These are phyloP conservation scores for Trichoderma harzianum DNA, from an alignment of 2,329 filamentous ascomycete genomes.

Conservation along the genomic window DNA sequence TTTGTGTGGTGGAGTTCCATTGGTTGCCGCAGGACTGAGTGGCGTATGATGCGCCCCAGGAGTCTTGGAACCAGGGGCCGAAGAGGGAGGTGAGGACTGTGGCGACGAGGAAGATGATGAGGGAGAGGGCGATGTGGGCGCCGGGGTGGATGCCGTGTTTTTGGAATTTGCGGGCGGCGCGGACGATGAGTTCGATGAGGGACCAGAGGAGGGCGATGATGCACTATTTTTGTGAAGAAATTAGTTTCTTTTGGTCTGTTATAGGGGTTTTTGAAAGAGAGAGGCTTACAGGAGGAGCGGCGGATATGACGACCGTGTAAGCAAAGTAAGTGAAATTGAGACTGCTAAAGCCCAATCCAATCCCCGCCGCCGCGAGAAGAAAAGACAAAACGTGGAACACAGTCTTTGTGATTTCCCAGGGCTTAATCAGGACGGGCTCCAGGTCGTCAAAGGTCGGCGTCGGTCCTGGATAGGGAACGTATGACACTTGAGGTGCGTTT, in stretches of 20 bases:
- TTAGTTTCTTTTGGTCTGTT: background rate
- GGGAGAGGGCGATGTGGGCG: conserved; percentile 41
- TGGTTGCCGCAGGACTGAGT: background rate
- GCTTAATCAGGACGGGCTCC: background rate
- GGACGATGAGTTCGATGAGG: conserved; percentile 37
- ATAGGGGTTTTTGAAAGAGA: too few relatives aligned
- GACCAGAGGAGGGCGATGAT: conserved; percentile 37
- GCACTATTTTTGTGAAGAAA: conserved; percentile 29
- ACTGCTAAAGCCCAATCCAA: background rate
- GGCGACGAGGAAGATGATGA: conserved; percentile 40
- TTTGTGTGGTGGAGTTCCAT: background rate
- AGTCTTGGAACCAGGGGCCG: conserved; percentile 16
- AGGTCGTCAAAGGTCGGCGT: background rate
- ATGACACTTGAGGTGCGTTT: background rate
- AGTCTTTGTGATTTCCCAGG: conserved; percentile 1
- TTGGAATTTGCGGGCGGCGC: conserved; percentile 29
- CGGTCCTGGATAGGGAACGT: background rate
- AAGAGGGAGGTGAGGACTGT: conserved; percentile 27
- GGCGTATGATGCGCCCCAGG: conserved; percentile 15
- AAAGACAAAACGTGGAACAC: background rate
- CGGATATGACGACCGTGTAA: background rate
- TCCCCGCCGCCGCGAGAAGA: background rate
- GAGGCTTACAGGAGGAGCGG: background rate
- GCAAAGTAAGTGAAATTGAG: background rate
- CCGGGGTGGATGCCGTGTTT: conserved; percentile 42